phyloP scores from a whole-genome alignment of 306 rosid species.

The Glycyrrhiza uralensis region DNA sequence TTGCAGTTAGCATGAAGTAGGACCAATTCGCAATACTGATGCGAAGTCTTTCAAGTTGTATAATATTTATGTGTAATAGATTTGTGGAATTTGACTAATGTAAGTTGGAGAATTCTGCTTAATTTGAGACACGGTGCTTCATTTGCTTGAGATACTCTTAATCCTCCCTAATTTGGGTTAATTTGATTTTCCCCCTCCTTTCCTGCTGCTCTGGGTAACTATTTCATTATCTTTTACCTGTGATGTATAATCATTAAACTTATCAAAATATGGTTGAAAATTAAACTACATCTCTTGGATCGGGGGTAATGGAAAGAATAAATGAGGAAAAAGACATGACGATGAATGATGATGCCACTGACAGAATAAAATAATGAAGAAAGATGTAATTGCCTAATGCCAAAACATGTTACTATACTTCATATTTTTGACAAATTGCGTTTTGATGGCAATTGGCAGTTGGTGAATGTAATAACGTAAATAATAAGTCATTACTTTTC shows the following conservation, averaged over 20 bases:
- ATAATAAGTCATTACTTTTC: neutral
- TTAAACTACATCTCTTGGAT: neutral
- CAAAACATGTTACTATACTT: neutral
- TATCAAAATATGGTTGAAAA: neutral
- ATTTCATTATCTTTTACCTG: neutral
- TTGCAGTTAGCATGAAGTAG: slow-evolving; percentile 20
- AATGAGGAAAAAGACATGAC: no score
- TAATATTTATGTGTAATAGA: neutral
- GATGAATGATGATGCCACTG: neutral
- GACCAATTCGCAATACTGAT: neutral
- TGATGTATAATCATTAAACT: neutral
- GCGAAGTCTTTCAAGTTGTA: slow-evolving; percentile 26
- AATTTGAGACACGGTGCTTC: neutral
- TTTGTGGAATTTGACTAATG: slow-evolving; percentile 7
- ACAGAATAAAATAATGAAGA: neutral
- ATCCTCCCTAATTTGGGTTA: neutral
- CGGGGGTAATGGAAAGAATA: neutral
- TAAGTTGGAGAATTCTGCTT: neutral
- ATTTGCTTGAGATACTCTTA: slow-evolving; percentile 14
- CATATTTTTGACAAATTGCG: neutral
- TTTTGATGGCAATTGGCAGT: neutral
- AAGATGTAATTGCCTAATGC: neutral
- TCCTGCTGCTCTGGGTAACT: neutral
- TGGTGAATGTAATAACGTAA: neutral
- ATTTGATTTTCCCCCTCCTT: neutral